Evolutionary conservation across 352 stramenopile species (phyloP), one percentile per base, ranked within the genome.

Genomic region (Proteromonas lacertae): DNA sequence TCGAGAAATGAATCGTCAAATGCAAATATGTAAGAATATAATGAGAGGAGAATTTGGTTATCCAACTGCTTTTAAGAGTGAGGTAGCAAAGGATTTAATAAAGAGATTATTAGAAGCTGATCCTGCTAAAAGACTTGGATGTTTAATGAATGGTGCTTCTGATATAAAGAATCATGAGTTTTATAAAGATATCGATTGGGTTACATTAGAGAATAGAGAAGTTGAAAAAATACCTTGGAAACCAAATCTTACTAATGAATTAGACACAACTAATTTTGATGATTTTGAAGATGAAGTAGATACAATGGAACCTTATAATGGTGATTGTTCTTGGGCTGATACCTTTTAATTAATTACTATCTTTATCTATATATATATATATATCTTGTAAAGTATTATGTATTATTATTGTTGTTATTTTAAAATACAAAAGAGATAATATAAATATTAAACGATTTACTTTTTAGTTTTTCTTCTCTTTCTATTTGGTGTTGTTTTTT

Each of bases 11-110:
- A 40, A 53, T 10, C 60, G 74, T 42, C 65, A 80, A 42, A 67
- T 76, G 48, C 56, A 71, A 32, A 72, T 80, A 38, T 76, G 59
- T 36, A 59, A 60, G 35, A 78, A 79, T 42, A 79, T 80, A 34
- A 50, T 76, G 35, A 66, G 60, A 18, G 64, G 67, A 34, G 21
- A 22, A n/a, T n/a, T n/a, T n/a, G n/a, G n/a, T n/a, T n/a, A n/a
- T n/a, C n/a, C n/a, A n/a, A n/a, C n/a, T n/a, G n/a, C n/a, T n/a
- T n/a, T n/a, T n/a, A n/a, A n/a, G n/a, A n/a, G n/a, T n/a, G n/a
- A n/a, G n/a, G n/a, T n/a, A n/a, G 26, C 37, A 30, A 43, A 57
- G 0, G 62, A 80, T 39, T 40, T 79, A 16, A 55, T 81, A 23
- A 50, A 39, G 22, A 65, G 63, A 32, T 53, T 79, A 18, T 52